Base-by-base conservation (phyloP, 768 basidiomycete species). In the Lentinula raphanica region DNA sequence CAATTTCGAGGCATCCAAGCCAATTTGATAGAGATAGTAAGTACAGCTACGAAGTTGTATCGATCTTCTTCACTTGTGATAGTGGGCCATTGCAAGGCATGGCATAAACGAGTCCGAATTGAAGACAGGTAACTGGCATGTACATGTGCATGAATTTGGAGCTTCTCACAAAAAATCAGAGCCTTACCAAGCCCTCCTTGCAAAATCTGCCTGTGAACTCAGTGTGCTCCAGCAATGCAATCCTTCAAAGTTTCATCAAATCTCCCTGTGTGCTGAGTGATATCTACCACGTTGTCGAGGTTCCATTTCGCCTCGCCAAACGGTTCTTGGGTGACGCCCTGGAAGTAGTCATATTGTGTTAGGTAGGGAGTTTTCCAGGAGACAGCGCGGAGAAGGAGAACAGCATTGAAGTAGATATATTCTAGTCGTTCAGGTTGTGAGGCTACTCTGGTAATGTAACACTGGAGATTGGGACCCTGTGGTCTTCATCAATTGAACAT, bases 391-490 rank as follows among this genome's bases (percentile, higher is more conserved):
- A 90, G 76, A 48, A 90, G 77, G 13, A 90, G 74, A 27, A 89
- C 86, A 15, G 83, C 79, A 69, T 89, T 86, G 73, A 90, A 90
- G 71, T 90, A 90, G 56, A 90, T 85, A 68, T 90, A 84, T 59
- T 88, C 83, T n/a, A 90, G 76, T 17, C 89, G 80, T 64, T 90
- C 89, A 1, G 88, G 89, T 64, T 98, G 90, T 2, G 94, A 88
- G 5, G 94, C 95, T 36, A 99, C 84, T 31, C 88, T 84, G 36
- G 82, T 81, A 62, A 87, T 78, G 71, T 88, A 90, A 68, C 88
- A 90, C 62, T 83, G 76, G 9, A 90, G 76, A 64, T 86, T 83
- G 6, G 87, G 87, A 27, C 80, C 76, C 88, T 90, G 54, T 6
- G 29, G 19, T 7, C 1, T 44, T 35, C 21, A 42, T 44, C 13